phyloP scores from a whole-genome alignment of 2,329 filamentous ascomycete species.

The Phyllosticta paracitricarpa region DNA sequence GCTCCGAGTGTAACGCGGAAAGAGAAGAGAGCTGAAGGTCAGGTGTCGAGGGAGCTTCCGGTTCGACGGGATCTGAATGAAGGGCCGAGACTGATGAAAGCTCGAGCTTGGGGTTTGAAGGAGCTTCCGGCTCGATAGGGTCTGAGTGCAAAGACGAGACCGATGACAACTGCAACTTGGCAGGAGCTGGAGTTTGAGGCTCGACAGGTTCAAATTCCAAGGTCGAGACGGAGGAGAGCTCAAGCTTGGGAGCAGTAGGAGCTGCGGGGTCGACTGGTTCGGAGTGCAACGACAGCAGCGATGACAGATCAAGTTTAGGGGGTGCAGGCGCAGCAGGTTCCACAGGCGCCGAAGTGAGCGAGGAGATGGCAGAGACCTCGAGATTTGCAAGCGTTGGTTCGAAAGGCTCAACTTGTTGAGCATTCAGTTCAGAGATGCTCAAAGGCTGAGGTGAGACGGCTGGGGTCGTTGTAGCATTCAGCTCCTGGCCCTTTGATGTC shows the following conservation, averaged over 20 bases:
- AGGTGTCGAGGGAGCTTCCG: conserved; percentile 1
- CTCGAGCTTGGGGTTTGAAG: conserved; percentile 1
- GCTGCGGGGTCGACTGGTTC: conserved; percentile 6
- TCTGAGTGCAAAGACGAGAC: conserved; percentile 40
- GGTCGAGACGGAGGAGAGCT: conserved; percentile 38
- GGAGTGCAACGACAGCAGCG: conserved; percentile 5
- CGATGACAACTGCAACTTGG: conserved; percentile 32
- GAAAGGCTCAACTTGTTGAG: conserved; percentile 5
- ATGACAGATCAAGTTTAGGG: conserved; percentile 6
- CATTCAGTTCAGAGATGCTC: conserved; percentile 4
- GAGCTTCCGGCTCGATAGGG: conserved; percentile 16
- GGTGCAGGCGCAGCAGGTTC: not conserved
- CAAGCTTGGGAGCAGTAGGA: conserved; percentile 16
- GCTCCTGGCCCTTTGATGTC: not conserved
- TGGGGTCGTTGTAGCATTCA: conserved; percentile 10
- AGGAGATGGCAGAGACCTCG: conserved; percentile 8
- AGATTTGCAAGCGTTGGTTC: not conserved
- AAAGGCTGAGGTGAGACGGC: conserved; percentile 1
- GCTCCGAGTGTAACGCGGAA: conserved; percentile 16
- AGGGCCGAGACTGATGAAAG: conserved; percentile 8
- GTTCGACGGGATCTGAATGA: conserved; percentile 14
- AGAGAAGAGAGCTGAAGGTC: conserved; percentile 11
- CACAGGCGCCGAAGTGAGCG: conserved; percentile 5
- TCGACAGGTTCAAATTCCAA: conserved; percentile 32
- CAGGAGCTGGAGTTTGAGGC: not conserved